Base-by-base conservation (phyloP, 2,329 filamentous ascomycete species). In the Colletotrichum sp. region DNA sequence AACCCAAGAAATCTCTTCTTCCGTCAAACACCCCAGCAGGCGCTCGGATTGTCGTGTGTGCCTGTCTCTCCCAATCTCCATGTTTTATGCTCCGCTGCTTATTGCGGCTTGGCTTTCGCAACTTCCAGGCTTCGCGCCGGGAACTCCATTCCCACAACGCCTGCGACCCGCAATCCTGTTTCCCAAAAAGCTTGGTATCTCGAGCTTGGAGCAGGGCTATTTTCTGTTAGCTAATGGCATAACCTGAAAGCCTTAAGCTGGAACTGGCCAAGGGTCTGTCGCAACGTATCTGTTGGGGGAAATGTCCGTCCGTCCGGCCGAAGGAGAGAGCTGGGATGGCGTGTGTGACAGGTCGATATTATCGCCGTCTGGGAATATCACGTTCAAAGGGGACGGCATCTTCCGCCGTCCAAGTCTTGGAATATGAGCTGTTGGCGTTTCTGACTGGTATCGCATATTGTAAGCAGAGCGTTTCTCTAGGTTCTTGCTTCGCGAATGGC, bases 141-240 rank as follows among this genome's bases (percentile, higher is more conserved):
- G 58, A 6, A 29, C 18, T 64, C 31, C n/a, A 38, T 38, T 59
- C 51, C 65, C 21, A 9, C 34, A 51, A 51, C 24, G 27, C 34
- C 54, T 34, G 33, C 13, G 55, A 34, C 57, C 57, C 57, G 57
- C 29, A 59, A 34, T 70, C 34, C 68, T 59, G 68, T 70, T 70
- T 66, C 61, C 54, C 51, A 3, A 34, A 59, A 70, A 70, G 68
- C 68, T 70, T 66, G 68, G 68, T 66, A 66, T 57, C 51, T 2
- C 2, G 31, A 59, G 57, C 43, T 51, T 1, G 57, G 29, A 2
- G 34, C 51, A 57, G 21, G 16, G 54, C n/a, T 27, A 9, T 36
- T 59, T 34, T 29, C 15, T 38, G 51, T 71, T 54, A 61, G 55
- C 34, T 66, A 66, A 59, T 59, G 7, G 36, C 11, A 67, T 27